These are phyloP conservation scores for Tulasnella calospora DNA, from an alignment of 768 basidiomycete species.

Conservation along the genomic window DNA sequence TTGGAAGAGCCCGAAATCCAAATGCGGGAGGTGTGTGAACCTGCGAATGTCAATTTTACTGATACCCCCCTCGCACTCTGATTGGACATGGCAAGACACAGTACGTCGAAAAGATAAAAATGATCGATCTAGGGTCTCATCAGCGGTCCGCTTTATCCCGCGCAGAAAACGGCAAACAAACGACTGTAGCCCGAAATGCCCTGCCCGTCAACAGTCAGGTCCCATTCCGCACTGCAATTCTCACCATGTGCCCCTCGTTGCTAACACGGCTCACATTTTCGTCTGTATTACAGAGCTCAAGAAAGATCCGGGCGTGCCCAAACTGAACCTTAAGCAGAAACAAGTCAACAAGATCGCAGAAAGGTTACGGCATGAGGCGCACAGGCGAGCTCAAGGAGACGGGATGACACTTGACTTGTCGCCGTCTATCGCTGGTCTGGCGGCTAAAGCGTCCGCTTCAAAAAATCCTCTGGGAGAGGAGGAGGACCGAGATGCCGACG, in stretches of 20 bases:
- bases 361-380: conserved; percentile 49
- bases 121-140: neutral
- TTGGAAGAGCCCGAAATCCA: neutral
- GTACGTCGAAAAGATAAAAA: neutral
- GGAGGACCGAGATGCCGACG: neutral
- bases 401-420: conserved; percentile 29
- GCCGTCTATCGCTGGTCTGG: conserved; percentile 16
- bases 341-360: conserved; percentile 34
- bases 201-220: conserved; percentile 9
- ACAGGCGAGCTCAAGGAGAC: conserved; percentile 41
- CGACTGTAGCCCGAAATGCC: neutral
- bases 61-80: neutral
- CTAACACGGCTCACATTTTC: neutral
- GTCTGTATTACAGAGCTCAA: conserved; percentile 56
- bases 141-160: neutral
- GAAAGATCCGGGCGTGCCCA: conserved; percentile 85
- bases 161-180: neutral
- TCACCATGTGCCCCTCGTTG: neutral
- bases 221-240: neutral
- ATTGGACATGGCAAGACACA: neutral
- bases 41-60: neutral
- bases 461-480: neutral
- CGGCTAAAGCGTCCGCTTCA: neutral
- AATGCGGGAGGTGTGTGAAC: neutral
- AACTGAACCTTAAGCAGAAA: conserved; percentile 62